phyloP scores from a whole-genome alignment of 2,329 filamentous ascomycete species.

The Xylariaceae sp. region DNA sequence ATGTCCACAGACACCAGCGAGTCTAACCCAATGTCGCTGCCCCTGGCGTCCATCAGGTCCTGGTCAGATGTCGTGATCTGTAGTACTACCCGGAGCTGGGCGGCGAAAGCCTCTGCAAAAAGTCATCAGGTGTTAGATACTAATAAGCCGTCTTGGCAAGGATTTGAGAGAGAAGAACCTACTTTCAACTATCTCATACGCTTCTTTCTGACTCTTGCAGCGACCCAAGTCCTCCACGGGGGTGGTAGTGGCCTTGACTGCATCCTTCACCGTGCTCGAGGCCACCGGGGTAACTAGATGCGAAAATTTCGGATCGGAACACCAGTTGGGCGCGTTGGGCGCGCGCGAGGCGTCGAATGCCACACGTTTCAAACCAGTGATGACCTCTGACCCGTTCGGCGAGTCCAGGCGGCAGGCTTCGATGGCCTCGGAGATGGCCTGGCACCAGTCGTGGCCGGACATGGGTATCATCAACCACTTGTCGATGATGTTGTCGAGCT shows the following conservation, averaged over 20 bases:
- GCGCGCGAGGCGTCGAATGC: slow-evolving; percentile 1
- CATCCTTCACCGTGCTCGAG: too few relatives aligned
- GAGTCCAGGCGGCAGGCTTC: slow-evolving; percentile 13
- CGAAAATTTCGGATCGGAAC: slow-evolving; percentile 16
- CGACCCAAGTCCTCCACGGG: too few relatives aligned
- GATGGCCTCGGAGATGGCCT: slow-evolving; percentile 30
- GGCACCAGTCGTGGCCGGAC: slow-evolving; percentile 30
- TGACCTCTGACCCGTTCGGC: slow-evolving; percentile 15
- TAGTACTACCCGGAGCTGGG: slow-evolving; percentile 10
- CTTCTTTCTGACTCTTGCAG: too few relatives aligned
- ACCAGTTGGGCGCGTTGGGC: slow-evolving; percentile 11
- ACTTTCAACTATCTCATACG: too few relatives aligned
- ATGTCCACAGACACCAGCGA: slow-evolving; percentile 28
- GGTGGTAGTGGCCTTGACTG: too few relatives aligned
- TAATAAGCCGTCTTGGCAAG: background rate
- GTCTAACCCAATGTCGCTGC: slow-evolving; percentile 13
- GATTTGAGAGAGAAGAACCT: too few relatives aligned
- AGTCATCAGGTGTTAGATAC: background rate
- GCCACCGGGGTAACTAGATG: too few relatives aligned
- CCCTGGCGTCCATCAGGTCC: slow-evolving; percentile 11
- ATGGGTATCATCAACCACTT: slow-evolving; percentile 22
- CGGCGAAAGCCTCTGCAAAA: slow-evolving; percentile 7
- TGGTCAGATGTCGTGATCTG: slow-evolving; percentile 11
- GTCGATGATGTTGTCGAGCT: slow-evolving; percentile 19
- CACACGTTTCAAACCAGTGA: slow-evolving; percentile 6